Percentiles rank a stretch among this genome's conserved stretches.
phyloP scores from a whole-genome alignment of 2,329 filamentous ascomycete genomes.

The Botryotinia globosa region DNA sequence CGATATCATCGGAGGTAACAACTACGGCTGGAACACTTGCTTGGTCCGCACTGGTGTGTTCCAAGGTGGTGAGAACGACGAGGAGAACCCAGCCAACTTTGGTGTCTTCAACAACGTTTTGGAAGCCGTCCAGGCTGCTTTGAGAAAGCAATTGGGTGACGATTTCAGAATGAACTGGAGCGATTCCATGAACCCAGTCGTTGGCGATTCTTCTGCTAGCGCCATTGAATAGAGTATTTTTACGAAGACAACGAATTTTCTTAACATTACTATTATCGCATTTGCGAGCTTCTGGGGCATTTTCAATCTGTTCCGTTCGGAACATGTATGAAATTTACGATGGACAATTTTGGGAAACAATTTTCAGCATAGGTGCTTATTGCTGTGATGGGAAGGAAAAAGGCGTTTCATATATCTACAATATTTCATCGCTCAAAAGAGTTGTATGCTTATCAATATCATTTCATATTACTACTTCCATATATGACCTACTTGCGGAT shows the following conservation, averaged over 20 bases:
- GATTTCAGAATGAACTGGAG: constrained; percentile 74
- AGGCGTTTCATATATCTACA: not conserved
- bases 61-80: constrained; percentile 66
- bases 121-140: constrained; percentile 65
- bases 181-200: constrained; percentile 67
- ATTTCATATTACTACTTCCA: constrained; percentile 3
- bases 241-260: constrained; percentile 13
- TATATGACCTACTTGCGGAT: not conserved
- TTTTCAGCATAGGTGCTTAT: constrained; percentile 14
- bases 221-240: constrained; percentile 50
- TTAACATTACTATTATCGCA: constrained; percentile 2
- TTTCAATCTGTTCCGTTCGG: not conserved
- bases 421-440: not conserved
- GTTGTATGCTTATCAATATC: not conserved
- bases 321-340: not conserved
- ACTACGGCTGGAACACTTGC: constrained; percentile 80
- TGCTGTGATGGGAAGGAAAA: constrained; percentile 8
- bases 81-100: constrained; percentile 73
- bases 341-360: not conserved
- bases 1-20: constrained; percentile 74
- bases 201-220: constrained; percentile 50
- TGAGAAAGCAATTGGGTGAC: constrained; percentile 67
- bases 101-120: constrained; percentile 73
- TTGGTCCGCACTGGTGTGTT: constrained; percentile 70
- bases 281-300: not conserved